phyloP scores from a whole-genome alignment of 139 green algal species.

The Spirogloea muscicola region DNA sequence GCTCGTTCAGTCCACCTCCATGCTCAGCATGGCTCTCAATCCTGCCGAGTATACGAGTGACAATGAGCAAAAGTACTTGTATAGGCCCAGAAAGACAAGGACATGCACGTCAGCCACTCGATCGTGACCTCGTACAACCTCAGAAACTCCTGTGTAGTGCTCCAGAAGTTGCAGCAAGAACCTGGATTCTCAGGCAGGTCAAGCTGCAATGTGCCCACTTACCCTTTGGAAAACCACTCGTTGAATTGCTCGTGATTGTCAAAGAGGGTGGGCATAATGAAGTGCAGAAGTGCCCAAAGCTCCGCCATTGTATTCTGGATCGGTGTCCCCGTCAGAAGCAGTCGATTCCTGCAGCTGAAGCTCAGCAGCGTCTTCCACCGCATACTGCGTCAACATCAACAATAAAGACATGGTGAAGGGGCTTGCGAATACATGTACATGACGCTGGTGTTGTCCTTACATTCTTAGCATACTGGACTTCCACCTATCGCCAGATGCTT shows the following conservation, averaged over 20 bases:
- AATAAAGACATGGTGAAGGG: too few relatives aligned
- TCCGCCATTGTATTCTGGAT: constrained; percentile 59
- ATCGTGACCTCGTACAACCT: too few relatives aligned
- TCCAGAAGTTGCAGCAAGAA: too few relatives aligned
- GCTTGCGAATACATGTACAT: constrained; percentile 1
- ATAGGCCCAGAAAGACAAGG: too few relatives aligned
- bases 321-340: constrained; percentile 63
- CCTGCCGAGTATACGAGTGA: constrained; percentile 11
- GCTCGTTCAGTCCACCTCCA: constrained; percentile 37
- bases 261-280: constrained; percentile 59
- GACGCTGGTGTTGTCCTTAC: constrained; percentile 63
- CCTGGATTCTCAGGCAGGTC: too few relatives aligned
- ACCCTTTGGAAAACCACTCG: constrained; percentile 54
- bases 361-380: constrained; percentile 58
- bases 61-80: too few relatives aligned
- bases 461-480: too few relatives aligned
- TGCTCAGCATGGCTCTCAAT: constrained; percentile 42
- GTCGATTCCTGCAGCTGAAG: constrained; percentile 63
- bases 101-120: too few relatives aligned
- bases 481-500: too few relatives aligned
- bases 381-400: too few relatives aligned
- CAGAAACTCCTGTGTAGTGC: too few relatives aligned
- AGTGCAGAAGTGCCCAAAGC: constrained; percentile 56
- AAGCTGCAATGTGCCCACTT: neutral
- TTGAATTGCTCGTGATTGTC: constrained; percentile 55